Evolutionary conservation across 345 rosid genomes (phyloP).

Genomic region (Cardamine chenopodiifolia): DNA sequence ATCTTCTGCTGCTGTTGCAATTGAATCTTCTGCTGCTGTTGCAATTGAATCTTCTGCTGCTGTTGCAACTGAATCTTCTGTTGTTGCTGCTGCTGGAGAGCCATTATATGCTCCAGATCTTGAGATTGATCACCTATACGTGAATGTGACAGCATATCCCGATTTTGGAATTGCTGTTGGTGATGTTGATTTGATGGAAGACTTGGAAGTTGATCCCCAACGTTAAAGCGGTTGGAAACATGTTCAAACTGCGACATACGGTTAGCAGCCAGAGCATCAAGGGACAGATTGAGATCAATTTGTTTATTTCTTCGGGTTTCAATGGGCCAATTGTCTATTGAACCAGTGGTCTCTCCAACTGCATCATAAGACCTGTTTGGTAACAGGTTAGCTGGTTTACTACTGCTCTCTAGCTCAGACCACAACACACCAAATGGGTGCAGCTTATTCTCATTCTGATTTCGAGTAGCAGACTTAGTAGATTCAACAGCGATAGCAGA

Average conservation of each 20-base stretch:
- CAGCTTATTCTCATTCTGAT: conserved; percentile 53
- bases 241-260: conserved; percentile 45
- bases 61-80: conserved; percentile 38
- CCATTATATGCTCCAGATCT: conserved; percentile 47
- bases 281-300: conserved; percentile 35
- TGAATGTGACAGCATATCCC: conserved; percentile 39
- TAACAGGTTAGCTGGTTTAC: conserved; percentile 41
- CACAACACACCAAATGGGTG: conserved; percentile 67
- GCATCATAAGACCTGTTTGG: conserved; percentile 43
- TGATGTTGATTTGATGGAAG: conserved; percentile 44
- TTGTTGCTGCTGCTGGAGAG: conserved; percentile 46
- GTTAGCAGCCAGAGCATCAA: conserved; percentile 44
- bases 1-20: conserved; percentile 37
- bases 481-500: conserved; percentile 45
- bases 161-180: conserved; percentile 48
- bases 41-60: conserved; percentile 46
- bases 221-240: conserved; percentile 41
- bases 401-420: conserved; percentile 60
- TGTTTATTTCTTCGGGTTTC: conserved; percentile 42
- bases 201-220: conserved; percentile 49
- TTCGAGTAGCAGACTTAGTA: conserved; percentile 33
- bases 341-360: conserved; percentile 41
- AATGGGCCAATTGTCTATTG: conserved; percentile 46
- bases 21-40: conserved; percentile 42
- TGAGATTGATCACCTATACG: conserved; percentile 37